Conservation (phyloP, 179 eudicot genomes). For the Gypsophila paniculata region DNA sequence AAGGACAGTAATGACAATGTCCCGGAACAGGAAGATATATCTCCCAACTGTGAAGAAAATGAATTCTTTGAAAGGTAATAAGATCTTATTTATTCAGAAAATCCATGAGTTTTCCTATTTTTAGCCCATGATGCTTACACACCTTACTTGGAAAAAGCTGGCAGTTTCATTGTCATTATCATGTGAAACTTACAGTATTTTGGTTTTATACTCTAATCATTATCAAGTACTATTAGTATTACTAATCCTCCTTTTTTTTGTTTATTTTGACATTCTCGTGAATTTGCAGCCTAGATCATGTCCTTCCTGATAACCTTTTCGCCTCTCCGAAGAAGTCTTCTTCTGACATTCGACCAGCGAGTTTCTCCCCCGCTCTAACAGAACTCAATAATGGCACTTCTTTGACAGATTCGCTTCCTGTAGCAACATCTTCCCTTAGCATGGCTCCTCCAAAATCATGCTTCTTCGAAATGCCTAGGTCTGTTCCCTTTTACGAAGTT, state of each 20-base stretch:
- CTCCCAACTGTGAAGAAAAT: constrained; percentile 32
- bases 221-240: constrained; percentile 1
- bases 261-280: constrained; percentile 12
- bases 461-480: constrained; percentile 65
- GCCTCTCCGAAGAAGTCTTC: constrained; percentile 74
- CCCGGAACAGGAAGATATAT: constrained; percentile 25
- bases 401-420: constrained; percentile 30
- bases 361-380: constrained; percentile 29
- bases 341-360: constrained; percentile 35
- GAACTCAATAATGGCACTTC: constrained; percentile 30
- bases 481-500: background rate
- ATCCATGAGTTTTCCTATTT: constrained; percentile 15
- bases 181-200: constrained; percentile 13
- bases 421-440: constrained; percentile 28
- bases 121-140: constrained; percentile 13
- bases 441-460: constrained; percentile 47
- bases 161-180: constrained; percentile 14
- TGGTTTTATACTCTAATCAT: background rate
- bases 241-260: too few relatives aligned
- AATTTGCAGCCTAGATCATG: constrained; percentile 65
- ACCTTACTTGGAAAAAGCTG: constrained; percentile 15
- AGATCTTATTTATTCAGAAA: background rate
- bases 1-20: constrained; percentile 31
- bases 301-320: constrained; percentile 76
- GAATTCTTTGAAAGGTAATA: constrained; percentile 55